Evolutionary conservation across 1,139 yeast species (phyloP).

Genomic region (Kodamaea derodonti): DNA sequence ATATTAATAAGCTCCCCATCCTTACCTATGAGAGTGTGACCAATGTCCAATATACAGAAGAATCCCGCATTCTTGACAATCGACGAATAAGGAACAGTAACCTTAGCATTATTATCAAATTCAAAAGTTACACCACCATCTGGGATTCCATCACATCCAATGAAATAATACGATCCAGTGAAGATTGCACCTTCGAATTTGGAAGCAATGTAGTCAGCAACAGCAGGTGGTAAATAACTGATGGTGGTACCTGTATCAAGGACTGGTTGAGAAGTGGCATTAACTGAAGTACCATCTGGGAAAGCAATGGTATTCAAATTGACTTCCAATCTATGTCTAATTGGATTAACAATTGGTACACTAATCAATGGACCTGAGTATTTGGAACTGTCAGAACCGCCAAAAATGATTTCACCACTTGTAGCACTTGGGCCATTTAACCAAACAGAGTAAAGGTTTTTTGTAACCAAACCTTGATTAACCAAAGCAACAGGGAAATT

Average conservation of each 20-base stretch:
- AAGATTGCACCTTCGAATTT: constrained; percentile 1
- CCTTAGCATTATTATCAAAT: constrained; percentile 1
- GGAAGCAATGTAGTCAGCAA: constrained; percentile 35
- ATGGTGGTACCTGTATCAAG: constrained; percentile 68
- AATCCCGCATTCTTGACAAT: constrained; percentile 1
- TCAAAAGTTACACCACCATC: not conserved
- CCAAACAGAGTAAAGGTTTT: constrained; percentile 19
- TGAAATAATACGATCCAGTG: constrained; percentile 1
- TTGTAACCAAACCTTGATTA: constrained; percentile 15
- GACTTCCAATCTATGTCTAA: constrained; percentile 3
- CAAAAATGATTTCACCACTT: constrained; percentile 25
- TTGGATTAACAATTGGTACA: constrained; percentile 1
- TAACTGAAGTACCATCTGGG: constrained; percentile 3
- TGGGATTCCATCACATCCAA: constrained; percentile 1
- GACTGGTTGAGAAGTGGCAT: constrained; percentile 27
- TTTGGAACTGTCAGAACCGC: constrained; percentile 28
- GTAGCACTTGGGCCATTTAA: constrained; percentile 13
- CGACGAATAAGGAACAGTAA: constrained; percentile 3
- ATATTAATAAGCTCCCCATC: constrained; percentile 2
- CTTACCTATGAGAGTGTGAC: not conserved
- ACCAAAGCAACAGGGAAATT: constrained; percentile 20
- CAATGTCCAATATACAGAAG: not conserved
- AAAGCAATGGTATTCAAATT: constrained; percentile 4
- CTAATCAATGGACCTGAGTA: constrained; percentile 18
- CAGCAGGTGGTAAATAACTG: constrained; percentile 44